Evolutionary conservation across 2,329 filamentous ascomycete species (phyloP).

Genomic region (Cladosporium phlei): DNA sequence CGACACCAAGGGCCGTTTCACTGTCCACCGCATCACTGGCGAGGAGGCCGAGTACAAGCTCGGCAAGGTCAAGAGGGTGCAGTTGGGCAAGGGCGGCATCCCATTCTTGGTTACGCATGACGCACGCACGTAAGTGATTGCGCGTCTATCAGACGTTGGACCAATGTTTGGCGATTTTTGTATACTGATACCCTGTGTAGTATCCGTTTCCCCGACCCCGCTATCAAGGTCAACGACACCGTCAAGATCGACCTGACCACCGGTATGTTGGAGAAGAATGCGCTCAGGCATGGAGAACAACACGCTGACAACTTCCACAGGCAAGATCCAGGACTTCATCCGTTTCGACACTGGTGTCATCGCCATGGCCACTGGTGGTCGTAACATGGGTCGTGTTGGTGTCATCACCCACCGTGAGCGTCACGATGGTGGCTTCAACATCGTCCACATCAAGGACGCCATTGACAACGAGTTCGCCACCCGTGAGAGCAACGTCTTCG

Average conservation of each 20-base stretch:
- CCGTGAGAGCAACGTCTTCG: conserved; percentile 98
- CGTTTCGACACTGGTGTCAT: conserved; percentile 98
- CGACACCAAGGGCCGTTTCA: conserved; percentile 99
- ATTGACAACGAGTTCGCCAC: conserved; percentile 99
- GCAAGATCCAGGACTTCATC: conserved; percentile 95
- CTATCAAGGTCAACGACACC: conserved; percentile 99
- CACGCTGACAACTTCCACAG: conserved; percentile 16
- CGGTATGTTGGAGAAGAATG: conserved; percentile 46
- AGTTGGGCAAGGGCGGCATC: conserved; percentile 98
- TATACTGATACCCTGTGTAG: conserved; percentile 49
- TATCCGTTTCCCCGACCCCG: conserved; percentile 97
- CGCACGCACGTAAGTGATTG: conserved; percentile 99
- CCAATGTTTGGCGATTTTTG: conserved; percentile 78
- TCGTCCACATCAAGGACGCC: conserved; percentile 94
- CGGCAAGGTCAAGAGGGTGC: conserved; percentile 99
- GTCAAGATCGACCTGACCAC: conserved; percentile 97
- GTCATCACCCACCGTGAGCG: conserved; percentile 99
- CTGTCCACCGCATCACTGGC: conserved; percentile 96
- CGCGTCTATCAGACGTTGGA: conserved; percentile 99
- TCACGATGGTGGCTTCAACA: conserved; percentile 99
- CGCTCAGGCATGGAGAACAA: not conserved
- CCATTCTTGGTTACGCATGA: conserved; percentile 99
- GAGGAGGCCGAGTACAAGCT: conserved; percentile 99
- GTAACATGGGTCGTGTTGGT: conserved; percentile 99
- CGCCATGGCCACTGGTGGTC: conserved; percentile 98